Evolutionary conservation across 495 filamentous ascomycete genomes (phyloP).

Genomic region (Glonium stellatum): DNA sequence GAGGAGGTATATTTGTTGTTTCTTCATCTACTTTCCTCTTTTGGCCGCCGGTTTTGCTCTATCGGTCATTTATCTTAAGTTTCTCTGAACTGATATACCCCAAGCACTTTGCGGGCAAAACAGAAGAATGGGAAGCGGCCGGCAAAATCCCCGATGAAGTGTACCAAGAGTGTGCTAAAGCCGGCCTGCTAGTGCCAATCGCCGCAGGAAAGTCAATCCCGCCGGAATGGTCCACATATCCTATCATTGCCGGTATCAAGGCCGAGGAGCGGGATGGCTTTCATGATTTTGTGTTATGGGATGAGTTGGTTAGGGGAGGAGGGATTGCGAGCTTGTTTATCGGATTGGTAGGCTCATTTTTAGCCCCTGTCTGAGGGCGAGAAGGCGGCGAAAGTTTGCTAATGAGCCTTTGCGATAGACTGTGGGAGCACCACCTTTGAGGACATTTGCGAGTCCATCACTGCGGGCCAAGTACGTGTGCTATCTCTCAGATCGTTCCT

Average conservation of each 20-base stretch:
- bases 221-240: constrained; percentile 17
- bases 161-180: constrained; percentile 23
- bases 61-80: neutral
- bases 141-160: constrained; percentile 15
- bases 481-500: neutral
- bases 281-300: constrained; percentile 29
- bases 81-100: neutral
- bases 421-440: constrained; percentile 20
- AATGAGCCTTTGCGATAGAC: neutral
- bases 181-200: constrained; percentile 23
- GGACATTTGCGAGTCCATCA: constrained; percentile 9
- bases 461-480: constrained; percentile 13
- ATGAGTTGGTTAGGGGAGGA: constrained; percentile 24
- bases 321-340: constrained; percentile 18
- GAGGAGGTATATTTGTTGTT: constrained; percentile 14
- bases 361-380: neutral
- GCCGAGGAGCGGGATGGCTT: constrained; percentile 30
- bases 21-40: neutral
- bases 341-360: constrained; percentile 7
- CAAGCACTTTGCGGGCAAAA: constrained; percentile 21
- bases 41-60: neutral
- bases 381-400: neutral
- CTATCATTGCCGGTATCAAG: constrained; percentile 21
- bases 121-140: constrained; percentile 23
- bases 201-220: constrained; percentile 22